phyloP scores from a whole-genome alignment of 2,329 filamentous ascomycete genomes.

The Aspergillus fischeri region DNA sequence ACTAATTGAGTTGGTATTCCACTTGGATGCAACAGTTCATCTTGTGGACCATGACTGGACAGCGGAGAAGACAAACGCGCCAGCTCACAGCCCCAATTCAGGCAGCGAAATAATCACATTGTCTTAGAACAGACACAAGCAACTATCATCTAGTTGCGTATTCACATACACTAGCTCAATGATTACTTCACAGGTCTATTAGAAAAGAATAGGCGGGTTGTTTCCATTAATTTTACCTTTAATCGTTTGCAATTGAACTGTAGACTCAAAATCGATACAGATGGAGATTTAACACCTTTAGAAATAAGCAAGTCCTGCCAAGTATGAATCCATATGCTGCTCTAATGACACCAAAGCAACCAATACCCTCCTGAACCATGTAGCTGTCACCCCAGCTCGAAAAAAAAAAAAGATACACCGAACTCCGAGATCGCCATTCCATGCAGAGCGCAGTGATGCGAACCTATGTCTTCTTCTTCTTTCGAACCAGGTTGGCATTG shows the following conservation, averaged over 20 bases:
- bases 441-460: slow-evolving; percentile 1
- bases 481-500: slow-evolving; percentile 34
- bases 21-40: slow-evolving; percentile 7
- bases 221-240: neutral
- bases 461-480: slow-evolving; percentile 38
- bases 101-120: neutral
- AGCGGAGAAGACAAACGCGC: too few relatives aligned
- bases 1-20: neutral
- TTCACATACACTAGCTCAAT: neutral
- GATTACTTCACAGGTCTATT: too few relatives aligned
- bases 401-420: neutral
- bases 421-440: neutral
- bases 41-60: neutral
- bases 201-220: neutral
- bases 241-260: too few relatives aligned
- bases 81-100: neutral
- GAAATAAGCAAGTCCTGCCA: neutral
- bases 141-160: neutral
- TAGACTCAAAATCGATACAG: neutral
- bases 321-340: neutral
- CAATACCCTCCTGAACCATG: neutral
- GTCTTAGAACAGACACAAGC: neutral
- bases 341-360: neutral
- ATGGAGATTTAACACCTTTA: neutral
- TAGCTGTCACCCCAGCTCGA: neutral